Base-by-base conservation (phyloP, 805 yeast genomes). In the Myxozyma melibiosi region DNA sequence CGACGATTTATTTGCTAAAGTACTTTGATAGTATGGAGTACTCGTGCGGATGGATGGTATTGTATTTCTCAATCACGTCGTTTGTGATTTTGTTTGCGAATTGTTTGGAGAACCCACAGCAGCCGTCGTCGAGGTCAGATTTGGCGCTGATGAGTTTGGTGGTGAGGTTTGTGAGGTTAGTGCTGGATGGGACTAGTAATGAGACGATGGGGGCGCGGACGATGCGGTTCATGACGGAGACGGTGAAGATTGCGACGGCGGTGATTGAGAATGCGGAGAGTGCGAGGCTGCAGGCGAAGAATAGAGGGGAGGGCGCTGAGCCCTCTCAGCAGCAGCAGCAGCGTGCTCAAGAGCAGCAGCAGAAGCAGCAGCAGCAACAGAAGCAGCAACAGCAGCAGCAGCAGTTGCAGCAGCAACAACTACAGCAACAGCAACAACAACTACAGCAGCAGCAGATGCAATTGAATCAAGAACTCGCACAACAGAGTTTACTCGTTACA, bases 101-200 rank as follows among this genome's bases (percentile, higher is more conserved):
- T 40, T 43, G 60, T 27, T 33, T 65, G 20, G 66, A 64, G 42
- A 64, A 65, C 35, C 67, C 67, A 7, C 42, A 24, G 33, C 56
- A 59, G 42, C 44, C 58, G 9, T 56, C 67, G 20, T 58, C 64
- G 20, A 20, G 55, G 31, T 54, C 59, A n/a, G 67, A 65, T 40
- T 39, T 65, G 20, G 66, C 60, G 33, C 43, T 62, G 20, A 62
- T 62, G 65, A 20, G 41, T 14, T 13, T 41, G 24, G 59, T 35
- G 14, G 50, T 49, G 47, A 39, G 44, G 20, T 62, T 57, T 34
- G 51, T 61, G 28, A 5, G 16, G 33, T 30, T 37, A 18, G 51
- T 47, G 16, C 14, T 39, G 20, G 55, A 43, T 3, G 48, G 37
- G 2, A 1, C 48, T 14, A 42, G 25, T 30, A 20, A 13, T 18